Conservation (phyloP, 176 grass and related monocot genomes). For the Pontederia crassipes region DNA sequence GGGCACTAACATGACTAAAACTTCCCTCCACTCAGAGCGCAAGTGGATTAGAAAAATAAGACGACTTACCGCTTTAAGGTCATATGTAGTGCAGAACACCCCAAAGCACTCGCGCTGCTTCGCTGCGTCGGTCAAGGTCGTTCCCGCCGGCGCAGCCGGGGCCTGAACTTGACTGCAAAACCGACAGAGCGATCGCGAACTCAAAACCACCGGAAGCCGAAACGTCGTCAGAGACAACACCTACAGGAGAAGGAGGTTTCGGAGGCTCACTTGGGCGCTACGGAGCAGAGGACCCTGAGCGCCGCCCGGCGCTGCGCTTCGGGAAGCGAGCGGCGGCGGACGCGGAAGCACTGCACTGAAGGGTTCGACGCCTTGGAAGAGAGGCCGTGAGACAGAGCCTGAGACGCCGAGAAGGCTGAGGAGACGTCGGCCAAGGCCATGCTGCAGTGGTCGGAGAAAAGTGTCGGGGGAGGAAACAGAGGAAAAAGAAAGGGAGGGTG, state of each 20-base stretch:
- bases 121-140: conserved; percentile 3
- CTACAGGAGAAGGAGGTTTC: background rate
- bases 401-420: background rate
- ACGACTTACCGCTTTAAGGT: conserved; percentile 53
- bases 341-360: conserved; percentile 8
- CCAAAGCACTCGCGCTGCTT: conserved; percentile 47
- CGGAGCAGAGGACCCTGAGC: conserved; percentile 49
- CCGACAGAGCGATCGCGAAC: background rate
- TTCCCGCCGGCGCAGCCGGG: background rate
- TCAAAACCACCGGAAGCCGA: background rate
- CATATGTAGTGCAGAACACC: conserved; percentile 88
- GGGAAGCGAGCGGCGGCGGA: background rate
- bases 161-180: conserved; percentile 30
- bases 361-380: conserved; percentile 13
- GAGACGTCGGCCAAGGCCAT: conserved; percentile 35
- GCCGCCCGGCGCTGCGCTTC: background rate
- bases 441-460: conserved; percentile 1
- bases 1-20: conserved; percentile 14
- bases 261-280: conserved; percentile 28
- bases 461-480: conserved; percentile 15
- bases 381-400: conserved; percentile 15
- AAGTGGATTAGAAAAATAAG: background rate
- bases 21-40: background rate
- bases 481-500: background rate
- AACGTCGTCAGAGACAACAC: background rate